Percentiles rank a stretch among this genome's conserved stretches.
phyloP scores from a whole-genome alignment of 2,329 filamentous ascomycete genomes.

The Ophiostoma tasmaniense region DNA sequence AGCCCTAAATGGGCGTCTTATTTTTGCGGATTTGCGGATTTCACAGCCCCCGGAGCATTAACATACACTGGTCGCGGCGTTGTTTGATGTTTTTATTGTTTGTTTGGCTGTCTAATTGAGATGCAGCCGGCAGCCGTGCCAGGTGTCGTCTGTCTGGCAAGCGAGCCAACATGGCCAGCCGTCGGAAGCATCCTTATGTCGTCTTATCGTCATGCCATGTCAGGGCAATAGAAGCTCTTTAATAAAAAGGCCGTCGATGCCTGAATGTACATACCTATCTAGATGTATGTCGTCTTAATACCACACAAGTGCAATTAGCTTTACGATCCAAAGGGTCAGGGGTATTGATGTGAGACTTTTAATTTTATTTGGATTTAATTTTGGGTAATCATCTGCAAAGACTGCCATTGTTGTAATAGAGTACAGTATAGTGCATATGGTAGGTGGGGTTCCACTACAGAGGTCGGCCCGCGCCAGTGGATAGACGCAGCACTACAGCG shows the following conservation, averaged over 20 bases:
- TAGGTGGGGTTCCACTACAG: slow-evolving; percentile 1
- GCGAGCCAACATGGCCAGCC: neutral
- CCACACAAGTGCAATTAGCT: neutral
- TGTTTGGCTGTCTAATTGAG: neutral
- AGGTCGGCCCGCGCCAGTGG: slow-evolving; percentile 3
- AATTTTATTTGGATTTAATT: neutral
- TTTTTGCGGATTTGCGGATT: neutral
- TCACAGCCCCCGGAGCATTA: slow-evolving; percentile 13
- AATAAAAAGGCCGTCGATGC: slow-evolving; percentile 13
- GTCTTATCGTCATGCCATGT: slow-evolving; percentile 1
- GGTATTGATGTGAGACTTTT: neutral
- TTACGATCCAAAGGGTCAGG: neutral
- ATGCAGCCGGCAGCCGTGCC: neutral
- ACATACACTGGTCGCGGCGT: slow-evolving; percentile 16
- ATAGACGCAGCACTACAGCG: neutral
- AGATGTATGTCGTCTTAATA: slow-evolving; percentile 10
- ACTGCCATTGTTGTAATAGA: too few relatives aligned
- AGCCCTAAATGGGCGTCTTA: neutral
- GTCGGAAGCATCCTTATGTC: slow-evolving; percentile 7
- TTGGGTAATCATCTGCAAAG: neutral
- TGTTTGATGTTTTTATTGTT: slow-evolving; percentile 10
- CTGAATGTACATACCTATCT: slow-evolving; percentile 14
- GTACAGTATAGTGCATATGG: too few relatives aligned
- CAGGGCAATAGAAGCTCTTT: slow-evolving; percentile 13
- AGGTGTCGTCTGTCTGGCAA: neutral